Evolutionary conservation across 2,329 filamentous ascomycete species (phyloP).

Genomic region (Verticillium isaacii): DNA sequence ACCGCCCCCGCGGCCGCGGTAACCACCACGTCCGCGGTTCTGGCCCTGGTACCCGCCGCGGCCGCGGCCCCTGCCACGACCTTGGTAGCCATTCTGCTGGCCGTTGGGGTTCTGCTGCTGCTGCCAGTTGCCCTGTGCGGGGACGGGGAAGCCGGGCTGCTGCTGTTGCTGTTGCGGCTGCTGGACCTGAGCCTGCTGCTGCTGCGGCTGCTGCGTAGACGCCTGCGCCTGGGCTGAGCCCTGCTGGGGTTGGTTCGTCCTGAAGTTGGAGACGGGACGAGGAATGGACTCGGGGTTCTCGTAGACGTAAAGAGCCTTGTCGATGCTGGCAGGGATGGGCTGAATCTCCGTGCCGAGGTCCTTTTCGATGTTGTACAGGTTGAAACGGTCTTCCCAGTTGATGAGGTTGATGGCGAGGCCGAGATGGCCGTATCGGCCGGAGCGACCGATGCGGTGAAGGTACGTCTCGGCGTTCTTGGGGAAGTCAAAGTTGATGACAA

Average conservation of each 20-base stretch:
- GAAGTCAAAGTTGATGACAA: slow-evolving; percentile 99
- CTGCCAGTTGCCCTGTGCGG: slow-evolving; percentile 20
- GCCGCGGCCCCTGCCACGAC: slow-evolving; percentile 21
- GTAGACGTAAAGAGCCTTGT: slow-evolving; percentile 98
- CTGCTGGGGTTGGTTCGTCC: slow-evolving; percentile 19
- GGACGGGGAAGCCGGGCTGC: slow-evolving; percentile 19
- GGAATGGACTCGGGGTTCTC: slow-evolving; percentile 95
- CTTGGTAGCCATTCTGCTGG: slow-evolving; percentile 24
- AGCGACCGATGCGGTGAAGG: slow-evolving; percentile 95
- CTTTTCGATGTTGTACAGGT: slow-evolving; percentile 97
- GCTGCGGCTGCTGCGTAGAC: slow-evolving; percentile 18
- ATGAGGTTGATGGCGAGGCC: slow-evolving; percentile 98
- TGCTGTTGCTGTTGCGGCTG: slow-evolving; percentile 9
- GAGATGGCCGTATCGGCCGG: slow-evolving; percentile 92
- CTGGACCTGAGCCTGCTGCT: slow-evolving; percentile 14
- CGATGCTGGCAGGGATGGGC: slow-evolving; percentile 88
- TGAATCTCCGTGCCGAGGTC: slow-evolving; percentile 97
- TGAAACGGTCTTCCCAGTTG: slow-evolving; percentile 99
- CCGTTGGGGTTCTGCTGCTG: slow-evolving; percentile 24
- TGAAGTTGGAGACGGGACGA: slow-evolving; percentile 61
- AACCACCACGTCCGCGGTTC: slow-evolving; percentile 15
- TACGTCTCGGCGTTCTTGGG: slow-evolving; percentile 99
- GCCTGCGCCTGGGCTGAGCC: slow-evolving; percentile 13
- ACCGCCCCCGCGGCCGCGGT: slow-evolving; percentile 9
- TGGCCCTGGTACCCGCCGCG: slow-evolving; percentile 16